Percentiles rank a stretch among this genome's conserved stretches.
phyloP scores from a whole-genome alignment of 495 filamentous ascomycete genomes.

The Hypoxylon fuscum region DNA sequence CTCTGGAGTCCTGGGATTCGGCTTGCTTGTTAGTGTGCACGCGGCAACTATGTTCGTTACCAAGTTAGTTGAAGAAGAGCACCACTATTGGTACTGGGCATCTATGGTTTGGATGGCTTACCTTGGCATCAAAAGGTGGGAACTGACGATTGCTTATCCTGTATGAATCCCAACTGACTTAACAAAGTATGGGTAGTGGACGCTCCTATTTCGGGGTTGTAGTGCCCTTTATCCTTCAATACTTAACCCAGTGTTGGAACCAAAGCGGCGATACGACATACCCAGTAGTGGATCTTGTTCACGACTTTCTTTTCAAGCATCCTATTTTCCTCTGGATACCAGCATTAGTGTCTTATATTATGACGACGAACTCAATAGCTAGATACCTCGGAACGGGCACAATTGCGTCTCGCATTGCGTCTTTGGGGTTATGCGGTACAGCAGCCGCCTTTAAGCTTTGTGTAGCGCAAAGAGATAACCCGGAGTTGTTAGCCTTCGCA shows the following conservation, averaged over 20 bases:
- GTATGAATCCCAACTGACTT: background rate
- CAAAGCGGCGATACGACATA: background rate
- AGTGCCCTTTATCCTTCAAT: background rate
- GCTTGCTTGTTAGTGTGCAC: background rate
- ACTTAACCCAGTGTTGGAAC: background rate
- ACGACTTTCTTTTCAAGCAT: background rate
- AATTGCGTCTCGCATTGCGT: background rate
- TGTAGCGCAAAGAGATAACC: background rate
- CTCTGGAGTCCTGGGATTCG: background rate
- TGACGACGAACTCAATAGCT: background rate
- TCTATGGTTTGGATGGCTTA: background rate
- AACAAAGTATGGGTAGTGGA: background rate
- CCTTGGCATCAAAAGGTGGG: background rate
- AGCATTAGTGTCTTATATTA: background rate
- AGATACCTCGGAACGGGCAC: background rate
- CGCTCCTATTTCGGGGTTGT: background rate
- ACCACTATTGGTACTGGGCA: constrained; percentile 3
- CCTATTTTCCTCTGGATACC: background rate
- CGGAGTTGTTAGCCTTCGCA: background rate
- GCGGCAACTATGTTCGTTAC: constrained; percentile 2
- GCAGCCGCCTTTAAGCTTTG: background rate
- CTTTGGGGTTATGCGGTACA: background rate
- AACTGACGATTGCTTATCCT: too few species aligned
- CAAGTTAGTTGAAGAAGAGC: constrained; percentile 4
- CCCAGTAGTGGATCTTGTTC: background rate